Conservation (phyloP, 2,329 filamentous ascomycete genomes). For the Thielaviopsis euricoi region DNA sequence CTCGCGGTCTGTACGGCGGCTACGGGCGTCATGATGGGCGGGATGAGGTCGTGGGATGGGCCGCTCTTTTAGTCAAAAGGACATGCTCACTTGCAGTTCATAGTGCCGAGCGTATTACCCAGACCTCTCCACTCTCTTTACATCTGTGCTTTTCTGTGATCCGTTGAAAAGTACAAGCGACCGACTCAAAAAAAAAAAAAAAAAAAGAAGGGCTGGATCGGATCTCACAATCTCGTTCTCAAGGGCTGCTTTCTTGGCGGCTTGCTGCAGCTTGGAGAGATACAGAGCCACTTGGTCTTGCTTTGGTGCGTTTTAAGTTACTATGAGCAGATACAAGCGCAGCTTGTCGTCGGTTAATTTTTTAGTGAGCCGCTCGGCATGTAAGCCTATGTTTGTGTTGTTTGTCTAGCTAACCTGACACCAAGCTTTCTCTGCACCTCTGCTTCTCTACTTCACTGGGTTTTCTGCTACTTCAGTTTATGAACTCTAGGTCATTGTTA, state of each 20-base stretch:
- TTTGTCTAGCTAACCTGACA: neutral
- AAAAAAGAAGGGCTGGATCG: neutral
- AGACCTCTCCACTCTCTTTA: neutral
- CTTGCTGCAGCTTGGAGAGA: neutral
- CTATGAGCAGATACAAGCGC: neutral
- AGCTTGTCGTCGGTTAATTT: too few species aligned
- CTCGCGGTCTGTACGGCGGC: neutral
- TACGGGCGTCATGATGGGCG: neutral
- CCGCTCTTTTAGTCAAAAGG: too few species aligned
- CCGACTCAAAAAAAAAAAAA: neutral
- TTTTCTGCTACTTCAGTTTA: neutral
- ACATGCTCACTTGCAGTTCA: too few species aligned
- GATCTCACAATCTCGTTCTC: neutral
- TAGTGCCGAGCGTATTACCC: too few species aligned
- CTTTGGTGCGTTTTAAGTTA: too few species aligned
- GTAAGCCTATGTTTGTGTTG: neutral
- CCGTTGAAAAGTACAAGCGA: neutral
- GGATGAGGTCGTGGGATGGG: neutral
- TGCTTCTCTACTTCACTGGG: neutral
- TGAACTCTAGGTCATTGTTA: neutral
- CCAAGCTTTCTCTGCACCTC: neutral
- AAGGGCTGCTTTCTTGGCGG: neutral
- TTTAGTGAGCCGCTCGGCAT: too few species aligned
- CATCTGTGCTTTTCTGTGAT: too few species aligned
- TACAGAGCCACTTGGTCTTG: too few species aligned